phyloP scores from a whole-genome alignment of 2,329 filamentous ascomycete genomes.

The Thelonectria olida region DNA sequence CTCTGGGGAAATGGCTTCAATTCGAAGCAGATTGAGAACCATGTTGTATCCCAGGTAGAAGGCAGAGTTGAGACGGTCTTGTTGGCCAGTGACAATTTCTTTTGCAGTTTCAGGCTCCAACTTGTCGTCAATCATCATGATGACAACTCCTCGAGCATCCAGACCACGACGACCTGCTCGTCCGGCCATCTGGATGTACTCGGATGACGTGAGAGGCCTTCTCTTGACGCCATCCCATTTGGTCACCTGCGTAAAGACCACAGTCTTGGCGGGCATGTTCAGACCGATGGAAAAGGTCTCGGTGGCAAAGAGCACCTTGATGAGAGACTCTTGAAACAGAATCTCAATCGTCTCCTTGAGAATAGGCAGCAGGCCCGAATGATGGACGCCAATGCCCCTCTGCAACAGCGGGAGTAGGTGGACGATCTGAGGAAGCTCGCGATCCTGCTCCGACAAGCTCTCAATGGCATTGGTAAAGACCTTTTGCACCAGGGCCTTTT shows the following conservation, averaged over 20 bases:
- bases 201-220: conserved; percentile 89
- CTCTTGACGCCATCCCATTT: conserved; percentile 89
- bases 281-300: conserved; percentile 98
- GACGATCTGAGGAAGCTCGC: conserved; percentile 86
- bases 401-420: conserved; percentile 89
- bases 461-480: conserved; percentile 95
- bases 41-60: conserved; percentile 99
- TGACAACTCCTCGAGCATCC: conserved; percentile 97
- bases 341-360: conserved; percentile 99
- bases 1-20: conserved; percentile 99
- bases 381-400: conserved; percentile 95
- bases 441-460: conserved; percentile 91
- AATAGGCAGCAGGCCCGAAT: conserved; percentile 93
- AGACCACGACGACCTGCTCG: conserved; percentile 96
- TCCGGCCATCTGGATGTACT: conserved; percentile 99
- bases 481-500: conserved; percentile 92
- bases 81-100: conserved; percentile 93
- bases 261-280: conserved; percentile 99
- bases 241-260: conserved; percentile 96
- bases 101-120: conserved; percentile 96
- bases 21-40: conserved; percentile 94
- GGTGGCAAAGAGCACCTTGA: conserved; percentile 97
- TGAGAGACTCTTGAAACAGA: conserved; percentile 95
- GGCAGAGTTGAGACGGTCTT: conserved; percentile 96
- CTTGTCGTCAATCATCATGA: conserved; percentile 99